Base-by-base conservation (phyloP, 805 yeast species). In the Clavispora asparagi region DNA sequence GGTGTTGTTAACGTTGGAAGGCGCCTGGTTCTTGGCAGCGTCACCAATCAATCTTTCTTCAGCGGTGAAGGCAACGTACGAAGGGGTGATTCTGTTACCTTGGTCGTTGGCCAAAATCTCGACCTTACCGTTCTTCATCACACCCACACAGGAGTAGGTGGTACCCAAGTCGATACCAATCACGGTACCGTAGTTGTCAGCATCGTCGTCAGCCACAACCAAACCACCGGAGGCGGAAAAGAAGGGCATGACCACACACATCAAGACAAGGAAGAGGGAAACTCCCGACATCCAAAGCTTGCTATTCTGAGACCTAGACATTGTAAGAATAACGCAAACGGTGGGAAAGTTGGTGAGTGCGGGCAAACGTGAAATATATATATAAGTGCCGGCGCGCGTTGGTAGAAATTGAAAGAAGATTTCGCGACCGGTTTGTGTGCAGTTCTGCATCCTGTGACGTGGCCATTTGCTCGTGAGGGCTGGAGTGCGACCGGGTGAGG, bases 151-250 rank as follows among this genome's bases (percentile, higher is more conserved):
- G 43, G 96, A 89, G 77, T 89, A 89, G 49, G 96, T 89, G 64
- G 95, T 87, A 74, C 91, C 91, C 71, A 84, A 81, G 81, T 91
- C 98, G 84, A 92, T 92, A 85, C 99, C 99, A 72, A 89, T 87
- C n/a, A 71, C 76, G 29, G 77, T 79, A 48, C 85, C 85, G 51
- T 80, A 80, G 52, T 63, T 70, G 9, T 55, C 58, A 16, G 49
- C 48, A 39, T 77, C 80, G 6, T 62, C 58, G 16, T 50, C 56
- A 25, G 56, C 63, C 27, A 57, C 64, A 29, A 62, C 55, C 53
- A 55, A 41, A 17, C 56, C 58, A 26, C 50, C 39, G 46, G 32
- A 40, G 27, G 55, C 47, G 35, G 60, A 52, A 38, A 69, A 58
- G 47, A 70, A 65, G 28, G 77, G 77, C 54, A 70, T 57, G 25